Evolutionary conservation across 2,329 filamentous ascomycete species (phyloP), one percentile per base, ranked within the genome.

Genomic region (Meredithiella fracta): DNA sequence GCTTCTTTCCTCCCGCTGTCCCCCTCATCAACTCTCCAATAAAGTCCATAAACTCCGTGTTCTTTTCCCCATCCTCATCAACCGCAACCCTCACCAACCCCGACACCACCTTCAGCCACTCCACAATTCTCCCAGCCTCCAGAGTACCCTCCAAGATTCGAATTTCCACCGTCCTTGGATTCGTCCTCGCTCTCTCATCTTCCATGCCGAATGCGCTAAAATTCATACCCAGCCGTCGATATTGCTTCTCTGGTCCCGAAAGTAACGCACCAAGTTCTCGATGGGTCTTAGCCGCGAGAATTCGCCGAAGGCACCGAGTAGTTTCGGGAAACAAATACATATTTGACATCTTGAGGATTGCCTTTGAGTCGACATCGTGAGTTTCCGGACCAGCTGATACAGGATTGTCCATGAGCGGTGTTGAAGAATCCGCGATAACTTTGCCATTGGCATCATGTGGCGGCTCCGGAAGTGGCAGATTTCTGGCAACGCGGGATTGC

Each of bases 151-250:
- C 68, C 47, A 71, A 63, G 47, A 71, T 65, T 11, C 69, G 65
- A 54, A 69, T 67, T 60, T 71, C 69, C 50, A 71, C 58, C 0
- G 68, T 71, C 37, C 65, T 63, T 0, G 68, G 68, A 25, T 65
- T 67, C 11, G 58, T 63, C 4, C 61, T 54, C 1, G 67, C 64
- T 1, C 66, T 62, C 44, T 67, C 67, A 55, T 68, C 67, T 50
- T 69, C 68, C 26, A 63, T 60, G 1, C 65, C 67, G 47, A 70
- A 68, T 1, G 67, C 65, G 57, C 67, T 68, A 50, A 71, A 71
- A 60, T 70, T 70, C 63, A 70, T 69, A 1, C 69, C 68, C 2
- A 70, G 65, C 3, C 68, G 65, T 0, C 67, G 64, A 59, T 67
- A 65, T 54, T 63, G 63, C 34, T 61, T 63, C 31, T 62, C 62